Base-by-base conservation (phyloP, 192 early-diverging fungal species). In the Funneliformis geosporum region DNA sequence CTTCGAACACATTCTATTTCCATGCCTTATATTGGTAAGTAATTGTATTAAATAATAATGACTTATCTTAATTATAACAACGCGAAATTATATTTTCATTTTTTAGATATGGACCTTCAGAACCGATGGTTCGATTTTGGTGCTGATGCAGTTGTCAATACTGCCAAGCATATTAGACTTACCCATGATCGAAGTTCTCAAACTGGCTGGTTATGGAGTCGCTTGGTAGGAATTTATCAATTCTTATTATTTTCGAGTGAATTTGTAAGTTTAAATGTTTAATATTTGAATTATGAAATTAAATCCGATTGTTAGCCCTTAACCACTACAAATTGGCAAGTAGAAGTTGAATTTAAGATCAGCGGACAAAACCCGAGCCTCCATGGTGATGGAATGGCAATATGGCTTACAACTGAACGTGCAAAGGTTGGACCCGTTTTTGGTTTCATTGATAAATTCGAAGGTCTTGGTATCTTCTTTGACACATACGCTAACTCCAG, bases 41-140 rank as follows among this genome's bases (percentile, higher is more conserved):
- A 33, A 46, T 42, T 44, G 3, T n/a, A 28, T 61, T n/a, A 69
- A 38, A 18, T 75, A 18, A 21, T 28, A 11, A 27, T 83, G 18
- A 23, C n/a, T 6, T 33, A 33, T 33, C 33, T 0, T 14, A 9
- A 25, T 14, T n/a, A 28, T 73, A 0, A 69, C 18, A 47, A 46
- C 14, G 40, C 70, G 25, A 23, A 11, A 11, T 11, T 28, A n/a
- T n/a, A n/a, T n/a, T 33, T 65, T 27, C 21, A n/a, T 33, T n/a
- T 42, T 69, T 69, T 77, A 88, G 93, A 94, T 85, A 89, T 93
- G 83, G 92, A 91, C 33, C 88, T 93, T 78, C 88, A 92, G 76
- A 92, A 89, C 85, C 90, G 95, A 80, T 95, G 95, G 90, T 99
- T 95, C 89, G 94, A 99, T 82, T 99, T 94, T 90, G 96, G 96